Evolutionary conservation across 352 stramenopile genomes (phyloP).

Genomic region (Phytophthora litchii): DNA sequence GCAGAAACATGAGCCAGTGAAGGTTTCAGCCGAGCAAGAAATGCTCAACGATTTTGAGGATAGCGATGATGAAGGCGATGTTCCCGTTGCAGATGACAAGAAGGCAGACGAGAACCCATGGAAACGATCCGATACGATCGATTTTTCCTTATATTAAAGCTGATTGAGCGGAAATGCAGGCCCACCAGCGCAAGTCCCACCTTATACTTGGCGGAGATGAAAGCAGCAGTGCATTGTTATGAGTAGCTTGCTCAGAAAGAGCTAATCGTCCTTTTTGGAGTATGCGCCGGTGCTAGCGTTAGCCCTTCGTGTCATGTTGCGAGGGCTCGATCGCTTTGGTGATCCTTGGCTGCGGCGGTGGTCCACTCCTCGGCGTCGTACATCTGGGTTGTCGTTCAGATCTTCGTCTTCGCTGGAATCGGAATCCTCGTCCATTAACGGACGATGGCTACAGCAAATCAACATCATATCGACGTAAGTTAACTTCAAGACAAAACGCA

Average conservation of each 20-base stretch:
- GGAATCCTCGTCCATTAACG: conserved; percentile 71
- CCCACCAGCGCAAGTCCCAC: conserved; percentile 6
- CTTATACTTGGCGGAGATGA: conserved; percentile 1
- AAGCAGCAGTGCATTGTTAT: conserved; percentile 1
- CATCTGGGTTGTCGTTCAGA: conserved; percentile 32
- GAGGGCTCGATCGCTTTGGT: conserved; percentile 27
- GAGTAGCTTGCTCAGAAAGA: neutral
- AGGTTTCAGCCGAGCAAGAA: conserved; percentile 76
- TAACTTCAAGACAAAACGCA: neutral
- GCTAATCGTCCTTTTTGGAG: conserved; percentile 74
- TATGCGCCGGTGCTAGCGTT: conserved; percentile 24
- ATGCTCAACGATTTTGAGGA: conserved; percentile 89
- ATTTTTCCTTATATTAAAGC: conserved; percentile 69
- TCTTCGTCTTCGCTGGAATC: conserved; percentile 82
- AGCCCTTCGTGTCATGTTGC: conserved; percentile 29
- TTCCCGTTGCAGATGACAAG: conserved; percentile 9
- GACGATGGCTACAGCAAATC: conserved; percentile 54
- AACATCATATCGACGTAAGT: conserved; percentile 11
- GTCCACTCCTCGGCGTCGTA: conserved; percentile 53
- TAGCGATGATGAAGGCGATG: conserved; percentile 64
- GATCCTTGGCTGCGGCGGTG: conserved; percentile 29
- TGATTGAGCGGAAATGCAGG: conserved; percentile 25
- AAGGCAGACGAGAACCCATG: conserved; percentile 43
- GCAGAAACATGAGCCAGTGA: conserved; percentile 30
- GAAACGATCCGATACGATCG: conserved; percentile 73